These are phyloP conservation scores for Botrytis cinerea DNA, from an alignment of 2,329 filamentous ascomycete species.

Conservation along the genomic window DNA sequence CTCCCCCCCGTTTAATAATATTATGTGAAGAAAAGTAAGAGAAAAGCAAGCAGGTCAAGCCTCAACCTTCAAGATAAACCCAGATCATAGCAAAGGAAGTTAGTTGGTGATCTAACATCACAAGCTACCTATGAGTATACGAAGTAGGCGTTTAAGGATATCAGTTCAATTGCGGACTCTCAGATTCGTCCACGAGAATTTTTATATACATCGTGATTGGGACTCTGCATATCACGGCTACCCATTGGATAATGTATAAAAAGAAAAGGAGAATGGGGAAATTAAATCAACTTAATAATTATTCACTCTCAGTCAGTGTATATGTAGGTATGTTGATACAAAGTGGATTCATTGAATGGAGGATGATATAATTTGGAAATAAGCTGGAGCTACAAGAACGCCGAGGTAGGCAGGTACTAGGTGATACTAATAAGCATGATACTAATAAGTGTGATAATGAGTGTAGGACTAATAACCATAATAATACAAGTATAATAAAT, in stretches of 20 bases:
- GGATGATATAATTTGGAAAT: background rate
- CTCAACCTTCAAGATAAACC: background rate
- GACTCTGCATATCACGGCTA: background rate
- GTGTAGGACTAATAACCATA: no score
- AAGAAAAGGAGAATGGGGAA: constrained; percentile 10
- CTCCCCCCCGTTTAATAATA: background rate
- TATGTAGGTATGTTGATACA: background rate
- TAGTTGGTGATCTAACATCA: background rate
- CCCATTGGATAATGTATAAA: background rate
- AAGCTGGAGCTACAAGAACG: background rate
- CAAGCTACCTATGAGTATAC: background rate
- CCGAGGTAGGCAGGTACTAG: background rate
- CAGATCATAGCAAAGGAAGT: background rate
- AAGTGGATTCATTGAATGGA: background rate
- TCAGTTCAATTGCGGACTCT: background rate
- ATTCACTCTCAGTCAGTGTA: background rate
- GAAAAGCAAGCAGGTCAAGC: background rate
- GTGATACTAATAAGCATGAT: background rate
- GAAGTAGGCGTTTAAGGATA: background rate
- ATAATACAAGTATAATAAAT: no score
- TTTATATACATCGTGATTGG: background rate
- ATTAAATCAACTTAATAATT: background rate
- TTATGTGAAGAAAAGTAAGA: background rate
- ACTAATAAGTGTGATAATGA: no score
- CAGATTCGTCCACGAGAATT: background rate